Conservation (phyloP, 306 rosid genomes). For the Delonix regia region DNA sequence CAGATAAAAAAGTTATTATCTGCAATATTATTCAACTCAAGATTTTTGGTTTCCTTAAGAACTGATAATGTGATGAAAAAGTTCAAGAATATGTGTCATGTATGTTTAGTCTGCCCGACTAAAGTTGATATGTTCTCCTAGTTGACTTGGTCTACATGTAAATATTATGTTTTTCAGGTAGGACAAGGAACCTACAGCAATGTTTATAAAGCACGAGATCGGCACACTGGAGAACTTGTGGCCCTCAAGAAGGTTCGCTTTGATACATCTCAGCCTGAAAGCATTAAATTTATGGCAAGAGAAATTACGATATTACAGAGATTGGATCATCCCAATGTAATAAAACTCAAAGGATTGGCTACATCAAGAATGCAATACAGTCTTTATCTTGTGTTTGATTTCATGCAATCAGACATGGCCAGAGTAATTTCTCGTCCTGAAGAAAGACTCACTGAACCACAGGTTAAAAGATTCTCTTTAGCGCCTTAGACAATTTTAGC, state of each 20-base stretch:
- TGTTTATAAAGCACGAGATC: conserved; percentile 89
- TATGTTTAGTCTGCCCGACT: conserved; percentile 3
- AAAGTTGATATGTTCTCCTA: conserved; percentile 4
- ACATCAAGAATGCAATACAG: conserved; percentile 94
- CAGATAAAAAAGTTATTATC: not conserved
- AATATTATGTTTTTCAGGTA: conserved; percentile 56
- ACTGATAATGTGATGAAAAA: not conserved
- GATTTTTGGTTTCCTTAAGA: not conserved
- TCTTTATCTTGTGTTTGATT: conserved; percentile 86
- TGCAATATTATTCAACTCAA: not conserved
- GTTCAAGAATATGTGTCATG: not conserved
- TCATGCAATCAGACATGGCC: conserved; percentile 88
- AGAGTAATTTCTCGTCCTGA: conserved; percentile 58
- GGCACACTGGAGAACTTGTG: conserved; percentile 72
- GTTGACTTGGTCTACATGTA: conserved; percentile 12
- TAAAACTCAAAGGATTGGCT: conserved; percentile 87
- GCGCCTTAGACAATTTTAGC: not conserved
- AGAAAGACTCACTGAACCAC: conserved; percentile 75
- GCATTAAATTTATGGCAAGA: conserved; percentile 93
- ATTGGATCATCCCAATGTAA: conserved; percentile 85
- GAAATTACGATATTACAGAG: conserved; percentile 75
- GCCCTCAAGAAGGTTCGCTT: conserved; percentile 88
- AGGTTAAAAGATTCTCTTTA: conserved; percentile 52
- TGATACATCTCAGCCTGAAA: conserved; percentile 81
- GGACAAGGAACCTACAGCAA: conserved; percentile 99